Conservation (phyloP, 2,329 filamentous ascomycete genomes). For the Pseudophaeomoniella oleicola region DNA sequence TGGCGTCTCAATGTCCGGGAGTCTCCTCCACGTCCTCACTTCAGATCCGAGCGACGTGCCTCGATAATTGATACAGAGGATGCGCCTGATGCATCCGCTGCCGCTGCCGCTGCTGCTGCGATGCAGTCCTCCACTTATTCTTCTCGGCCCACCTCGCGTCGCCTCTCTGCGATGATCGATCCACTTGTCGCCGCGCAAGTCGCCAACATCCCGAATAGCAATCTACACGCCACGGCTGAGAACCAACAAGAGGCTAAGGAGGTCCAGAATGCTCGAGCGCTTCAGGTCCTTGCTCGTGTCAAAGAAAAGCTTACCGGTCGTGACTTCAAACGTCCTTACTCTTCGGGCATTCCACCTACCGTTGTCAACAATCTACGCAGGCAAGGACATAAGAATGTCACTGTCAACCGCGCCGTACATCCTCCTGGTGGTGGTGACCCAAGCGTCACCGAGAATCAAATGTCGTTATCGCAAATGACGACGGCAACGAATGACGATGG, state of each 20-base stretch:
- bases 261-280: slow-evolving; percentile 79
- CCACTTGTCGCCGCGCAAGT: slow-evolving; percentile 24
- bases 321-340: slow-evolving; percentile 67
- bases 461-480: slow-evolving; percentile 4
- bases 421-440: slow-evolving; percentile 1
- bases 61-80: slow-evolving; percentile 37
- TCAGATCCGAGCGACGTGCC: slow-evolving; percentile 45
- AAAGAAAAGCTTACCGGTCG: slow-evolving; percentile 90
- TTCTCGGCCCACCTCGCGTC: slow-evolving; percentile 38
- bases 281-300: slow-evolving; percentile 83
- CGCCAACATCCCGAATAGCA: slow-evolving; percentile 17
- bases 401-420: slow-evolving; percentile 6
- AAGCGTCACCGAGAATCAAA: slow-evolving; percentile 2
- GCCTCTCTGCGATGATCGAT: slow-evolving; percentile 58
- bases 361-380: slow-evolving; percentile 7
- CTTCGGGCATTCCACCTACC: slow-evolving; percentile 4
- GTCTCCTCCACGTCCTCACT: slow-evolving; percentile 43
- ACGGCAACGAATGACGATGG: slow-evolving; percentile 9
- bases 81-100: slow-evolving; percentile 7
- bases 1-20: slow-evolving; percentile 67
- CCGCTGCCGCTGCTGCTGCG: slow-evolving; percentile 44
- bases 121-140: slow-evolving; percentile 50
- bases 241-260: slow-evolving; percentile 37
- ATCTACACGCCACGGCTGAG: slow-evolving; percentile 3
- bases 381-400: slow-evolving; percentile 7